phyloP scores from a whole-genome alignment of 2,329 filamentous ascomycete species.

The Aspergillus latus region DNA sequence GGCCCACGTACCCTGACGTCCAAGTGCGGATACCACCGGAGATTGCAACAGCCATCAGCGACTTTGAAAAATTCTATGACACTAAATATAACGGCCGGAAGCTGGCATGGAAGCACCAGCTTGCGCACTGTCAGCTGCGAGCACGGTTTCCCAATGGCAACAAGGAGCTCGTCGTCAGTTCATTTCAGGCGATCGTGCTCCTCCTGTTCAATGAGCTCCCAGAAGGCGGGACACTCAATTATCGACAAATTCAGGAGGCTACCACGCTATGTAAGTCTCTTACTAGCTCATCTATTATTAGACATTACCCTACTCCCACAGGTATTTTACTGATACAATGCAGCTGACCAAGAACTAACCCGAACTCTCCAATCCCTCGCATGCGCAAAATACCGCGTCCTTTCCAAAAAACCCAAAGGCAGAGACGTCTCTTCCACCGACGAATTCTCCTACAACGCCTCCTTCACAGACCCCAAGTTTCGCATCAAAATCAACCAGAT shows the following conservation, averaged over 20 bases:
- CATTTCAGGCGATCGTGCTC: slow-evolving; percentile 87
- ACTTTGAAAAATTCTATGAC: slow-evolving; percentile 84
- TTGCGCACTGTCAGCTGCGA: slow-evolving; percentile 86
- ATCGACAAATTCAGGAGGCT: slow-evolving; percentile 70
- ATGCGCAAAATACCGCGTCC: slow-evolving; percentile 81
- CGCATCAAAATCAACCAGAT: slow-evolving; percentile 99
- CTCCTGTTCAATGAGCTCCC: slow-evolving; percentile 79
- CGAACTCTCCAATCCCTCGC: slow-evolving; percentile 94
- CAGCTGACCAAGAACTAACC: slow-evolving; percentile 72
- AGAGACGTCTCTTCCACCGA: slow-evolving; percentile 76
- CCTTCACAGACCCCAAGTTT: slow-evolving; percentile 77
- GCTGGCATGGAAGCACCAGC: slow-evolving; percentile 85
- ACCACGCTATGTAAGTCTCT: slow-evolving; percentile 65
- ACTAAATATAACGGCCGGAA: slow-evolving; percentile 84
- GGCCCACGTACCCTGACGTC: slow-evolving; percentile 85
- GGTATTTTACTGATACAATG: slow-evolving; percentile 18
- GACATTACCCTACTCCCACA: slow-evolving; percentile 18
- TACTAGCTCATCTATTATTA: not conserved
- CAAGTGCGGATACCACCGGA: slow-evolving; percentile 71
- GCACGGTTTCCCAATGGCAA: slow-evolving; percentile 74
- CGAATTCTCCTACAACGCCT: slow-evolving; percentile 77
- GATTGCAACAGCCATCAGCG: slow-evolving; percentile 72
- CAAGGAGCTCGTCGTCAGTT: slow-evolving; percentile 88
- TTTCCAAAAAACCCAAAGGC: slow-evolving; percentile 81
- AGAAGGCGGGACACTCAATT: slow-evolving; percentile 65